Evolutionary conservation across 495 filamentous ascomycete species (phyloP).

Genomic region (Talaromyces trachyspermus): DNA sequence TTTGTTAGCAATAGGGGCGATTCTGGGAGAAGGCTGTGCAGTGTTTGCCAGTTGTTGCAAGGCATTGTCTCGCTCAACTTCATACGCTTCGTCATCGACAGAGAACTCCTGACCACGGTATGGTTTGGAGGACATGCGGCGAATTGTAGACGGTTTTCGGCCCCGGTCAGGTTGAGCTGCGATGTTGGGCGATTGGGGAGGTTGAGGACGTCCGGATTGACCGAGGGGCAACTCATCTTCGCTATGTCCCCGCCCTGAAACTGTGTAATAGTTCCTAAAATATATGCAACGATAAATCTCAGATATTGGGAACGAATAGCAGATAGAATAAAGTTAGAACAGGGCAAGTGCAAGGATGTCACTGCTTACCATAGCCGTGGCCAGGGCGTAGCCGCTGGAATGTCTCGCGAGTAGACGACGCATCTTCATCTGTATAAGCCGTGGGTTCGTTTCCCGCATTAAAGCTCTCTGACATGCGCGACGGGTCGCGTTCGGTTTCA

Average conservation of each 20-base stretch:
- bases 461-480: neutral
- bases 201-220: conserved; percentile 24
- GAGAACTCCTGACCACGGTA: conserved; percentile 86
- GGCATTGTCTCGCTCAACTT: conserved; percentile 59
- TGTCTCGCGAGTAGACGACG: neutral
- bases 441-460: neutral
- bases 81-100: conserved; percentile 80
- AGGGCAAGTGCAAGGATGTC: too few relatives aligned
- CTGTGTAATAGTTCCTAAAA: conserved; percentile 3
- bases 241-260: neutral
- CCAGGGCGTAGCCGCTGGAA: conserved; percentile 15
- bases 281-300: neutral
- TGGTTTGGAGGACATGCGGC: conserved; percentile 70
- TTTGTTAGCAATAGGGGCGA: conserved; percentile 33
- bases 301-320: neutral
- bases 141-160: conserved; percentile 64
- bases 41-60: conserved; percentile 22
- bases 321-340: too few relatives aligned
- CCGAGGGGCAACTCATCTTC: conserved; percentile 11
- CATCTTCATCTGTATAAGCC: conserved; percentile 3
- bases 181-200: conserved; percentile 43
- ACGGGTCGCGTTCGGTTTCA: neutral
- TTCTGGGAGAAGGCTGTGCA: conserved; percentile 31
- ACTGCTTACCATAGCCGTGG: conserved; percentile 25
- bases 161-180: conserved; percentile 48